phyloP scores from a whole-genome alignment of 2,329 filamentous ascomycete species.

The Lecanicillium sp. region DNA sequence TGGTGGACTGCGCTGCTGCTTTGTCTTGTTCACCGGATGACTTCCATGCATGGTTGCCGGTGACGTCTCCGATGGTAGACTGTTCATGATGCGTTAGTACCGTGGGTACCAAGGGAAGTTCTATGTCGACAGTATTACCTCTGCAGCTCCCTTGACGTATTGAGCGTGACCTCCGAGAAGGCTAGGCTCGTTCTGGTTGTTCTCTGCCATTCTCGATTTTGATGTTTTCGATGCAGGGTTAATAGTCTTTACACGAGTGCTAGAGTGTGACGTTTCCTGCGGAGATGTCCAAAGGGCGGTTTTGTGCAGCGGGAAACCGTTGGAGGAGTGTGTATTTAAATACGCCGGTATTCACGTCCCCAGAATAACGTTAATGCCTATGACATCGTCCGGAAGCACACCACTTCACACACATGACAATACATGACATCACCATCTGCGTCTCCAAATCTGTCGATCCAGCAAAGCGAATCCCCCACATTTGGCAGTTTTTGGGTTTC shows the following conservation, averaged over 20 bases:
- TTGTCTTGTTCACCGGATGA: slow-evolving; percentile 57
- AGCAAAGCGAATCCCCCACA: too few species aligned
- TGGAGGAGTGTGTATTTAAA: too few species aligned
- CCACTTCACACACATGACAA: too few species aligned
- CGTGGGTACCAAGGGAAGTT: background rate
- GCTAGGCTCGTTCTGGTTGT: slow-evolving; percentile 39
- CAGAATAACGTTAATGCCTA: background rate
- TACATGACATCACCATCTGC: too few species aligned
- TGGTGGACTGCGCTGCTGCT: slow-evolving; percentile 48
- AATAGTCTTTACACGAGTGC: too few species aligned
- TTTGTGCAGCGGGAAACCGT: too few species aligned
- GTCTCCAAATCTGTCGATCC: background rate
- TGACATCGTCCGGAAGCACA: background rate
- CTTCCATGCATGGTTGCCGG: slow-evolving; percentile 55
- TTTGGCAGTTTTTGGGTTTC: too few species aligned
- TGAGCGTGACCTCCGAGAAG: slow-evolving; percentile 57
- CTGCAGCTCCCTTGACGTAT: slow-evolving; percentile 60
- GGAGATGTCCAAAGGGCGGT: too few species aligned
- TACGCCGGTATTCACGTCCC: slow-evolving; percentile 7
- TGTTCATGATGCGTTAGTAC: slow-evolving; percentile 17
- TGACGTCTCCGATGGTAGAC: slow-evolving; percentile 52
- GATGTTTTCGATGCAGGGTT: slow-evolving; percentile 6
- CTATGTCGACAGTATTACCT: slow-evolving; percentile 35
- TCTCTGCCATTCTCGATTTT: slow-evolving; percentile 18
- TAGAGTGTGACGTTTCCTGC: too few species aligned